phyloP scores from a whole-genome alignment of 2,329 filamentous ascomycete species.

The Aspergillus udagawae region DNA sequence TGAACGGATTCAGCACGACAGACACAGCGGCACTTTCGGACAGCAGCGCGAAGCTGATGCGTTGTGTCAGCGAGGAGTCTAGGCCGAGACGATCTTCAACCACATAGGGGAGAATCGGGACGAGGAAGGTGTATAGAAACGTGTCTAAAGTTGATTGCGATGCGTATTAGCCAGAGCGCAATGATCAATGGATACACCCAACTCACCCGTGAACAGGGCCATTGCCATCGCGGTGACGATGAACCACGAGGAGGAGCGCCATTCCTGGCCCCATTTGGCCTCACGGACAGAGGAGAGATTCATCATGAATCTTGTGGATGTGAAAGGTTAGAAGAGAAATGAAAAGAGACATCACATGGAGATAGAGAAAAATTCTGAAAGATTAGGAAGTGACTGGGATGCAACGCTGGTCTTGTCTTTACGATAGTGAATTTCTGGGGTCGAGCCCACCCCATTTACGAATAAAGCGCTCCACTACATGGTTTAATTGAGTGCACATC shows the following conservation, averaged over 20 bases:
- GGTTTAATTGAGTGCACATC: not conserved
- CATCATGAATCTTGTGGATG: not conserved
- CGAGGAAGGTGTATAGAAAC: conserved; percentile 28
- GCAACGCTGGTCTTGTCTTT: not conserved
- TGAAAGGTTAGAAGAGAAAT: not conserved
- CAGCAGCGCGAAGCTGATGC: conserved; percentile 22
- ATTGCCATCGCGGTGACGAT: conserved; percentile 22
- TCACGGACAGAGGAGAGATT: conserved; percentile 4
- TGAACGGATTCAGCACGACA: conserved; percentile 19
- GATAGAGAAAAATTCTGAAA: not conserved
- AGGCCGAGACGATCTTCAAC: conserved; percentile 24
- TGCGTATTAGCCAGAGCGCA: not conserved
- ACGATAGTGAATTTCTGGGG: not conserved
- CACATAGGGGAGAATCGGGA: conserved; percentile 28
- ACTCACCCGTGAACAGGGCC: conserved; percentile 20
- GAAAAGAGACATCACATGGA: not conserved
- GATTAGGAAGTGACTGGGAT: not conserved
- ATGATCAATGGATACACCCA: not conserved
- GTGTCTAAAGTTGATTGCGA: conserved; percentile 14
- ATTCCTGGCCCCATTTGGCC: conserved; percentile 16
- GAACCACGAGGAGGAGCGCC: conserved; percentile 20
- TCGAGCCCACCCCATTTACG: not conserved
- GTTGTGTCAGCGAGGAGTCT: conserved; percentile 20
- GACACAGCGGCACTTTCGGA: conserved; percentile 22
- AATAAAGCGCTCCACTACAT: not conserved